Base-by-base conservation (phyloP, 108 stramenopile genomes). In the Nannochloropsis salina region DNA sequence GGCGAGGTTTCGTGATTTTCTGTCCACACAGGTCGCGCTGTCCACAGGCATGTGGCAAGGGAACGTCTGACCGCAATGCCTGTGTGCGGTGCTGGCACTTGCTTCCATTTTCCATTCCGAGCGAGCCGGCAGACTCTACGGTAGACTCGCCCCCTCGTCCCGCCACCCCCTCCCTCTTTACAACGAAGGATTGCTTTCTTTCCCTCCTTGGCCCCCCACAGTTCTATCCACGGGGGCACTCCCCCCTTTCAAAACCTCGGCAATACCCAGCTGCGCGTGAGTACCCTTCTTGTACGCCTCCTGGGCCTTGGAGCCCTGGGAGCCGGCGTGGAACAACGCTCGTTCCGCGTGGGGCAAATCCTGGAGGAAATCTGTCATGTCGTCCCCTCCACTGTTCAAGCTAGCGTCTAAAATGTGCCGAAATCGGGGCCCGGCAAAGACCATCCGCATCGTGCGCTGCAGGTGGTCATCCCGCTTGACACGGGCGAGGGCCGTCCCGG, bases 371-470 rank as follows among this genome's bases (percentile, higher is more conserved):
- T 80, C 47, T 43, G 84, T 85, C 31, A 85, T 84, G 84, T 88
- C 88, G 43, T 85, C 84, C 81, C 84, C 84, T 9, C 81, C 84
- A 82, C 88, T 88, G 88, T 88, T 88, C 18, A 88, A 84, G 40
- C 84, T 82, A 20, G 84, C 81, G 84, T 88, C 88, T 22, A 88
- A 81, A n/a, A 88, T 45, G 31, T 81, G 81, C 81, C 80, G 74
- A 84, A 88, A 89, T 44, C 89, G 87, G 85, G 88, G 86, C 3
- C 89, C 89, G 85, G 84, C 85, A 86, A 89, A 89, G 2, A 84
- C 88, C 85, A 83, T 43, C 8, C 86, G 80, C 42, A 89, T 82
- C 31, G 85, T 88, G 86, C 86, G 85, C 42, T 88, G 88, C 31
- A 89, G 89, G 41, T 43, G 82, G 80, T 83, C 43, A 82, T 89